Evolutionary conservation across 352 stramenopile species (phyloP).

Genomic region (Phytophthora sp.): DNA sequence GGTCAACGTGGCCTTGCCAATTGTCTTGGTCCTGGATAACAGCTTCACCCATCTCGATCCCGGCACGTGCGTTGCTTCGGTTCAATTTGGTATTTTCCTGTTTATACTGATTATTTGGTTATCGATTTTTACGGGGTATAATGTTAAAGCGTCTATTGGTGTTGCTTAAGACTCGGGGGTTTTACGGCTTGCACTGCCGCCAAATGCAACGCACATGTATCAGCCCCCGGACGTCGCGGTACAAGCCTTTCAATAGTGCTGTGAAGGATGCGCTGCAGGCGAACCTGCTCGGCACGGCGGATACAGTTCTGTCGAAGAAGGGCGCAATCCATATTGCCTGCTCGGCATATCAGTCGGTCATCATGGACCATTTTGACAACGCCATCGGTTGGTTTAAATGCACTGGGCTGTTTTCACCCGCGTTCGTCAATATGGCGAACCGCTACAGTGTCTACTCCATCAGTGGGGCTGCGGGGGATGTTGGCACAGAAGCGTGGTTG

Average conservation of each 20-base stretch:
- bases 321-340: conserved; percentile 10
- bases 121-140: neutral
- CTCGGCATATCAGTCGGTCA: conserved; percentile 2
- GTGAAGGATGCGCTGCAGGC: neutral
- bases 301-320: conserved; percentile 2
- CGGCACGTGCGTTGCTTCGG: conserved; percentile 1
- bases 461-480: neutral
- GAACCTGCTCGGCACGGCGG: neutral
- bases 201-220: conserved; percentile 9
- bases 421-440: conserved; percentile 7
- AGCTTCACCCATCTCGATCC: conserved; percentile 16
- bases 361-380: conserved; percentile 7
- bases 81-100: neutral
- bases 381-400: conserved; percentile 15
- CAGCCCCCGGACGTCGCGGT: conserved; percentile 13
- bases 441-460: neutral
- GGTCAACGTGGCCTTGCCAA: neutral
- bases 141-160: neutral
- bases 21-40: conserved; percentile 18
- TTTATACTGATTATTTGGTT: neutral
- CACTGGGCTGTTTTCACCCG: conserved; percentile 5
- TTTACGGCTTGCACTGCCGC: conserved; percentile 1
- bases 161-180: neutral
- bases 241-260: conserved; percentile 5
- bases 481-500: no score